Percentiles rank a stretch among this genome's conserved stretches.
These are phyloP conservation scores for Taphrina sp. DNA, from an alignment of 1,139 yeast genomes.

Conservation along the genomic window DNA sequence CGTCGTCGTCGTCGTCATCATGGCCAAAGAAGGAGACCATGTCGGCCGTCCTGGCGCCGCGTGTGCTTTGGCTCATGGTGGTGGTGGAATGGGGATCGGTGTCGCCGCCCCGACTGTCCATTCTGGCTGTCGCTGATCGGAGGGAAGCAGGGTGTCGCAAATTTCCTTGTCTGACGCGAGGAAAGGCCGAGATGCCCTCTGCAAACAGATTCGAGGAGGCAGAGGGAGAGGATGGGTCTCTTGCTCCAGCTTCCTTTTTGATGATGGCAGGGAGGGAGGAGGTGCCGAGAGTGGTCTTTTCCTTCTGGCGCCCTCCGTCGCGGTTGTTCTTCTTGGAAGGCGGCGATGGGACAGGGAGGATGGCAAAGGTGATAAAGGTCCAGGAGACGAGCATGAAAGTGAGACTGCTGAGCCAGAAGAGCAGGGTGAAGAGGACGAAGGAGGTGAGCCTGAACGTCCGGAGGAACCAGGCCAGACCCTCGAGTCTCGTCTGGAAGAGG, in stretches of 20 bases:
- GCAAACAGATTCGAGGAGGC: no score
- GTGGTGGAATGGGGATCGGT: no score
- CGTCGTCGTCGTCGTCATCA: constrained; percentile 13
- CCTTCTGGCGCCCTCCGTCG: no score
- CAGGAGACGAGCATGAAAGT: constrained; percentile 11
- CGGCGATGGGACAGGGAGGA: no score
- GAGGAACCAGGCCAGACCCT: constrained; percentile 28
- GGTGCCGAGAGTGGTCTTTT: no score
- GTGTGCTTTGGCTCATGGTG: no score
- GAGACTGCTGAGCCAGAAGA: constrained; percentile 20
- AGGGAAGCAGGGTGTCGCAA: neutral
- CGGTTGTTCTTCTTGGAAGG: no score
- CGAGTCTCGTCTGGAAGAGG: constrained; percentile 8
- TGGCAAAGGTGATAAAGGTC: constrained; percentile 12
- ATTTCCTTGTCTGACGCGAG: constrained; percentile 6
- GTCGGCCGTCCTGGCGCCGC: constrained; percentile 9
- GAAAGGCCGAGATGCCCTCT: constrained; percentile 1
- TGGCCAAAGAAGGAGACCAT: constrained; percentile 10
- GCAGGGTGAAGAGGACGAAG: constrained; percentile 24
- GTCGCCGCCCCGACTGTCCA: no score
- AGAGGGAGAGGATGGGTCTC: no score
- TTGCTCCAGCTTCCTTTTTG: no score
- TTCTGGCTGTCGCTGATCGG: neutral
- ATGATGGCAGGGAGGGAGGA: no score
- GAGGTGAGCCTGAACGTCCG: constrained; percentile 10